Conservation (phyloP, 768 basidiomycete genomes). For the Boletellus emodensis region DNA sequence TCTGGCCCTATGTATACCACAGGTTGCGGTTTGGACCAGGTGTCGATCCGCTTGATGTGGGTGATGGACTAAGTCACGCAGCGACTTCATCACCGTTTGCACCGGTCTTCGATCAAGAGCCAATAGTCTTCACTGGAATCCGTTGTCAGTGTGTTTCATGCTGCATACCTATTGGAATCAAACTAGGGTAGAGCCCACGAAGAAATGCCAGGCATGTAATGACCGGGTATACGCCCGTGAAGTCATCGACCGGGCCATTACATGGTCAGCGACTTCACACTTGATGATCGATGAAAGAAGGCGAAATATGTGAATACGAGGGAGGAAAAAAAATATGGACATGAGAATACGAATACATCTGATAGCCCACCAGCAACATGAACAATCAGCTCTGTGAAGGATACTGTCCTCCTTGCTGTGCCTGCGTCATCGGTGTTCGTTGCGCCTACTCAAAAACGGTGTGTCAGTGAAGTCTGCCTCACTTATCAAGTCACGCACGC, state of each 20-base stretch:
- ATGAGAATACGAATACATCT: conserved; percentile 19
- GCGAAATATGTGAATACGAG: conserved; percentile 6
- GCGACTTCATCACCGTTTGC: neutral
- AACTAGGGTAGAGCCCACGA: neutral
- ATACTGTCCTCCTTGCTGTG: conserved; percentile 31
- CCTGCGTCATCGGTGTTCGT: conserved; percentile 27
- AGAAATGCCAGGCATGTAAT: neutral
- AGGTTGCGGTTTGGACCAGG: neutral
- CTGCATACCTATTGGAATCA: neutral
- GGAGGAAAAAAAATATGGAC: conserved; percentile 6
- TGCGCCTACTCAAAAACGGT: conserved; percentile 1
- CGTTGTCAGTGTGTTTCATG: neutral
- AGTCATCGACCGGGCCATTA: neutral
- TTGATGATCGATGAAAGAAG: neutral
- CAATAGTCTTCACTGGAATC: neutral
- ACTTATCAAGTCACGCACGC: neutral
- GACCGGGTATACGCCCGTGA: neutral
- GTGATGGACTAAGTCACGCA: neutral
- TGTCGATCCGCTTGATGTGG: neutral
- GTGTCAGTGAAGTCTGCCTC: conserved; percentile 1
- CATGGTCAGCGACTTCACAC: conserved; percentile 6
- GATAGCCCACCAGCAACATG: conserved; percentile 11
- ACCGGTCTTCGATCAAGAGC: neutral
- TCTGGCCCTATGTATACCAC: conserved; percentile 6
- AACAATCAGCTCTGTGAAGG: conserved; percentile 27